Conservation (phyloP, 306 rosid species). For the Prunus davidiana region DNA sequence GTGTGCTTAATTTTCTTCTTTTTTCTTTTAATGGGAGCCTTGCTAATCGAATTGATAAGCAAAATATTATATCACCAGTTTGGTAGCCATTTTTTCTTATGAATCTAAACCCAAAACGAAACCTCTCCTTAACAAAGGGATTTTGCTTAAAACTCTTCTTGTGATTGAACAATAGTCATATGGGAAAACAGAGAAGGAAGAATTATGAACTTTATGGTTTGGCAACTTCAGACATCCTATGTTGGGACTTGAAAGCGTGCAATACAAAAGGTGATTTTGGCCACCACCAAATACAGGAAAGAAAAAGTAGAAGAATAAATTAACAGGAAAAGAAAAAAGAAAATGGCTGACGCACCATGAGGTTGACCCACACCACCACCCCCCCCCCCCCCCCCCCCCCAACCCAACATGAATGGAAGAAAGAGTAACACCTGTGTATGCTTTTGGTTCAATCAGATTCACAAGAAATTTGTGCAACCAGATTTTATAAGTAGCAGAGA, state of each 20-base stretch:
- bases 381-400: no score
- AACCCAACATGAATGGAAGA: not conserved
- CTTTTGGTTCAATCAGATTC: slow-evolving; percentile 10
- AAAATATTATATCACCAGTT: not conserved
- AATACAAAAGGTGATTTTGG: not conserved
- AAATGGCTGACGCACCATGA: slow-evolving; percentile 4
- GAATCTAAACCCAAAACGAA: not conserved
- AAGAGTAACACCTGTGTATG: slow-evolving; percentile 2
- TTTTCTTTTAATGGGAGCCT: not conserved
- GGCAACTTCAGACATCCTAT: not conserved
- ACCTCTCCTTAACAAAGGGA: not conserved
- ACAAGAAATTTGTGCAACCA: not conserved
- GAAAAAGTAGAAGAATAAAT: not conserved
- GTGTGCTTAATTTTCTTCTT: not conserved
- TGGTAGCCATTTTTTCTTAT: not conserved
- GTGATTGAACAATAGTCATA: not conserved
- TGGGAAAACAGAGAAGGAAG: not conserved
- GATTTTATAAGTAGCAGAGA: not conserved
- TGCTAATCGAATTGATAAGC: not conserved
- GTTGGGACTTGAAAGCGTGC: not conserved
- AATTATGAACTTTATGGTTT: not conserved
- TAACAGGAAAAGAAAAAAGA: not conserved
- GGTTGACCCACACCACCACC: slow-evolving; percentile 21
- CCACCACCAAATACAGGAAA: slow-evolving; percentile 6
- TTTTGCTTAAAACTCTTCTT: no score